Percentiles rank a stretch among this genome's conserved stretches.
These are phyloP conservation scores for Omphalea diandra DNA, from an alignment of 441 rosid genomes.

Conservation along the genomic window DNA sequence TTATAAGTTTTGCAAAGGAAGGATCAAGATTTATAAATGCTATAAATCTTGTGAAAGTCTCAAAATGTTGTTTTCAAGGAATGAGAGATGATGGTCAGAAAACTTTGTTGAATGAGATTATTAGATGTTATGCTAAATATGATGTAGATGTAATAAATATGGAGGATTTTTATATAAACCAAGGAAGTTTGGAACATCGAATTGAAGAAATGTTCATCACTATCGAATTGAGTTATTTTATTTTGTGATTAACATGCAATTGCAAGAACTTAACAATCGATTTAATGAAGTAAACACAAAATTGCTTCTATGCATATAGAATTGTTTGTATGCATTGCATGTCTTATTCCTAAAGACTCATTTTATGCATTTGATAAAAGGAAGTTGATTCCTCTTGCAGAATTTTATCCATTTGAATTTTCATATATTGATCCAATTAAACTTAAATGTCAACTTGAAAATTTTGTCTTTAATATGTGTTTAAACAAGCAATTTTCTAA, in stretches of 20 bases:
- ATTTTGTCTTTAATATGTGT: too few species aligned
- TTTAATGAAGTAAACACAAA: too few species aligned
- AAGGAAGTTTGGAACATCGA: neutral
- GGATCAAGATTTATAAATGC: constrained; percentile 8
- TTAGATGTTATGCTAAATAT: too few species aligned
- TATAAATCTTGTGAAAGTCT: neutral
- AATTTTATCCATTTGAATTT: too few species aligned
- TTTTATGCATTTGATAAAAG: too few species aligned
- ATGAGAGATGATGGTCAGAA: neutral
- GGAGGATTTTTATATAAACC: neutral
- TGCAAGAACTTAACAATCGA: neutral
- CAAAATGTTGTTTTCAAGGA: neutral
- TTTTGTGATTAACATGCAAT: neutral
- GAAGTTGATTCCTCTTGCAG: too few species aligned
- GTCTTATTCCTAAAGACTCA: neutral
- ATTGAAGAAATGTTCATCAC: neutral
- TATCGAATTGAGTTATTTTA: too few species aligned
- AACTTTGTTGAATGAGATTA: neutral
- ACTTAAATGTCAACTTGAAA: too few species aligned
- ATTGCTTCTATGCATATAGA: neutral
- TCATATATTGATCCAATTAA: too few species aligned
- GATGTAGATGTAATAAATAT: neutral
- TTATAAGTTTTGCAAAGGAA: neutral
- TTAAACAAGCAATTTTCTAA: too few species aligned
- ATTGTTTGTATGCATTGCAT: neutral